Conservation (phyloP, 805 yeast genomes). For the Kregervanrija pseudodelftensis region DNA sequence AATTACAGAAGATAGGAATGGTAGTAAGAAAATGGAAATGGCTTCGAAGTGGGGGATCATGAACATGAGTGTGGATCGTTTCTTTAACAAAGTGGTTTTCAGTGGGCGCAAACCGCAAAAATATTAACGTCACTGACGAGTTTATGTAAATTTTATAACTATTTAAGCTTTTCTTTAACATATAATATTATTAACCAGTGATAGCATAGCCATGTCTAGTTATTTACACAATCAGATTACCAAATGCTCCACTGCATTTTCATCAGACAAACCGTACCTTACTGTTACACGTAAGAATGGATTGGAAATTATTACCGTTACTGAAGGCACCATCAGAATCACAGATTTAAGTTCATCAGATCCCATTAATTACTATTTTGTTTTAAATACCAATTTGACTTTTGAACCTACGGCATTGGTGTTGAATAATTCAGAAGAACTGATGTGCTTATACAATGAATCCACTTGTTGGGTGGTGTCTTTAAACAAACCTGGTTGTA, state of each 20-base stretch:
- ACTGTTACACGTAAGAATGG: constrained; percentile 22
- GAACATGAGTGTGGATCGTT: constrained; percentile 9
- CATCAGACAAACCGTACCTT: constrained; percentile 11
- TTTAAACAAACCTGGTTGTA: constrained; percentile 16
- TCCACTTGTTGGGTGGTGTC: constrained; percentile 13
- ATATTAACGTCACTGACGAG: too few relatives aligned
- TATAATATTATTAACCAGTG: too few relatives aligned
- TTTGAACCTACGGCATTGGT: constrained; percentile 22
- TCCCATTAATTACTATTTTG: background rate
- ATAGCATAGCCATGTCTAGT: background rate
- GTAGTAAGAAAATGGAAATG: constrained; percentile 17
- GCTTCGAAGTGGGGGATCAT: constrained; percentile 20
- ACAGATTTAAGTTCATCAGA: constrained; percentile 10
- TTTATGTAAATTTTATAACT: too few relatives aligned
- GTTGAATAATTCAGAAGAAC: constrained; percentile 19
- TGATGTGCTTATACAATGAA: constrained; percentile 21
- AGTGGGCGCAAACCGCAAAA: too few relatives aligned
- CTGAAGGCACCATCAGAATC: constrained; percentile 14
- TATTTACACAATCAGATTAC: constrained; percentile 6
- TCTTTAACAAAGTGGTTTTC: background rate
- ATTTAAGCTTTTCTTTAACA: too few relatives aligned
- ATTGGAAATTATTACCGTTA: constrained; percentile 20
- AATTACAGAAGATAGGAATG: constrained; percentile 3
- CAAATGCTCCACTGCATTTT: constrained; percentile 10
- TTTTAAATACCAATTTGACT: constrained; percentile 9